Base-by-base conservation (phyloP, 1,284 basidiomycete species). In the Sporisorium exsertum region DNA sequence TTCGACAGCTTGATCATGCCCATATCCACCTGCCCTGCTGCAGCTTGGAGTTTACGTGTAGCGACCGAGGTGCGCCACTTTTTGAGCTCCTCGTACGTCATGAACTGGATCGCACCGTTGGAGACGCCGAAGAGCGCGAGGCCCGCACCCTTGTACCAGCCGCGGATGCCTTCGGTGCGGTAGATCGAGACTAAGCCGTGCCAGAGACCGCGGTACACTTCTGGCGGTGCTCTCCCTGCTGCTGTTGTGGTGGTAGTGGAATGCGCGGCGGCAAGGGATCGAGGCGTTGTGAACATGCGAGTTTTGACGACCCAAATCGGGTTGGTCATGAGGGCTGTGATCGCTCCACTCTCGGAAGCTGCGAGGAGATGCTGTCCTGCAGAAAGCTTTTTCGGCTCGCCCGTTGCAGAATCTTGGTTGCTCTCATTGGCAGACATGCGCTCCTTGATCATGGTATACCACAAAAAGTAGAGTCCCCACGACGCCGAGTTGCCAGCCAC, bases 221-320 rank as follows among this genome's bases (percentile, higher is more conserved):
- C 54, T 32, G 81, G 77, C 35, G 66, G 51, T 6, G 64, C 51
- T 32, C 53, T 22, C 9, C 53, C 13, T 43, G 60, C 20, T 2
- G 42, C n/a, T 20, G 33, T 12, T 10, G 37, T 51, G 7, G 53
- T 49, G 20, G 43, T 35, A 1, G 58, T 37, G 15, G 46, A n/a
- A 59, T 43, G 15, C 37, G 13, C 37, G 18, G 40, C 1, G 8
- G 64, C 68, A 20, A 40, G 46, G 0, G 72, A 66, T 90, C 7
- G 86, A 87, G 33, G 92, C 89, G 64, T 93, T 1, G 95, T 95
- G 83, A 98, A 99, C 91, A 99, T 96, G 67, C 96, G 91, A 8
- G 97, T 96, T 87, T 97, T 94, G 70, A 99, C 93, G 13, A 99
- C 94, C 96, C 96, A 99, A 79, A 99, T 91, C 0, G 97, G 97